phyloP scores from a whole-genome alignment of 495 filamentous ascomycete species.

The Extremus antarcticus region DNA sequence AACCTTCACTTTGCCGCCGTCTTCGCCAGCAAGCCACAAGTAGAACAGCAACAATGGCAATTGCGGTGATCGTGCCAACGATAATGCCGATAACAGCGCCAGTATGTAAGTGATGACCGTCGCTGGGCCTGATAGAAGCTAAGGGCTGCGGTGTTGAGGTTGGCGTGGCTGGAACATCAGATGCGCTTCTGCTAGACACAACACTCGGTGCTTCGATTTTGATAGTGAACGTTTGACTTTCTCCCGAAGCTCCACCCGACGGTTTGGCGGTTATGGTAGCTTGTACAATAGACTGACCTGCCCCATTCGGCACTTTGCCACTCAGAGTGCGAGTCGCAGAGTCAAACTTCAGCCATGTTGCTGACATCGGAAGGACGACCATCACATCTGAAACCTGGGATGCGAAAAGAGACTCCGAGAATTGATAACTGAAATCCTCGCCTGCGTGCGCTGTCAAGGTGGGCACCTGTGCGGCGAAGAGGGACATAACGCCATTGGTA shows the following conservation, averaged over 20 bases:
- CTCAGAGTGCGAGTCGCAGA: slow-evolving; percentile 43
- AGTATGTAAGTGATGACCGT: neutral
- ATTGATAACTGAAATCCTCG: slow-evolving; percentile 50
- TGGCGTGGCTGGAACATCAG: neutral
- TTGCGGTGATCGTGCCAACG: neutral
- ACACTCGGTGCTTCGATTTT: slow-evolving; percentile 1
- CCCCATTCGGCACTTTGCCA: slow-evolving; percentile 49
- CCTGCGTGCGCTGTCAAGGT: slow-evolving; percentile 49
- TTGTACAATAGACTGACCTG: slow-evolving; percentile 24
- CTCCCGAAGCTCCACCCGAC: neutral
- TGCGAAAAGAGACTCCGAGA: slow-evolving; percentile 45
- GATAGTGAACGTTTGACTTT: slow-evolving; percentile 21
- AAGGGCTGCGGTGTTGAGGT: neutral
- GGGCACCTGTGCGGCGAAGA: slow-evolving; percentile 37
- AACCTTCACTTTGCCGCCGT: slow-evolving; percentile 7
- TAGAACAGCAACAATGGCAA: slow-evolving; percentile 7
- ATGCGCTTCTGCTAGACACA: neutral
- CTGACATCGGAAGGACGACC: slow-evolving; percentile 39
- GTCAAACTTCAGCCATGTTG: slow-evolving; percentile 61
- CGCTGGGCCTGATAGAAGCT: neutral
- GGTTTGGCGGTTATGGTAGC: slow-evolving; percentile 19
- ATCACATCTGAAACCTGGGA: slow-evolving; percentile 44
- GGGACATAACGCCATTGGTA: slow-evolving; percentile 18
- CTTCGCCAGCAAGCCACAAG: slow-evolving; percentile 16
- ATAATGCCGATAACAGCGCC: slow-evolving; percentile 13